Percentiles rank a stretch among this genome's conserved stretches.
phyloP scores from a whole-genome alignment of 2,329 filamentous ascomycete species.

The Escovopsis sp. region DNA sequence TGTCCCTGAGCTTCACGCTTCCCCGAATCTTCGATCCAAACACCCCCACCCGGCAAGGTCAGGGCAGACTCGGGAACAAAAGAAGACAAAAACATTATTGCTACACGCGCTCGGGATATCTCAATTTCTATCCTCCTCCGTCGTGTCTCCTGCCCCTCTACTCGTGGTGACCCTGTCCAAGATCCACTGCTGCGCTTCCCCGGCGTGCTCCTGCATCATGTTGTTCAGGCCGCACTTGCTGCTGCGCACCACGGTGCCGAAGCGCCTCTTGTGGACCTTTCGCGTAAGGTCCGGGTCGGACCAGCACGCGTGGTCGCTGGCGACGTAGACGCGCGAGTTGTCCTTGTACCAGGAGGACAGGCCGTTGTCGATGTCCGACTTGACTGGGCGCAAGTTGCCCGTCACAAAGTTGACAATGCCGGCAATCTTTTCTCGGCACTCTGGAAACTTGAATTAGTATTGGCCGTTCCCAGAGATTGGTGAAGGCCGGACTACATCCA shows the following conservation, averaged over 20 bases:
- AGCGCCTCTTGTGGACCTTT: slow-evolving; percentile 45
- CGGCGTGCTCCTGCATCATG: slow-evolving; percentile 42
- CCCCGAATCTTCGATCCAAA: too few species aligned
- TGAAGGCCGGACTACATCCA: background rate
- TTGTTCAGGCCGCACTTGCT: slow-evolving; percentile 31
- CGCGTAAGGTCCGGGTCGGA: slow-evolving; percentile 42
- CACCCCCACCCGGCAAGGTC: too few species aligned
- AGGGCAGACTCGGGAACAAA: too few species aligned
- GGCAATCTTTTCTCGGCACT: slow-evolving; percentile 52
- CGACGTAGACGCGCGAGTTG: slow-evolving; percentile 68
- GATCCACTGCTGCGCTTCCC: slow-evolving; percentile 39
- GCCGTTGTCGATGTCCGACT: slow-evolving; percentile 59
- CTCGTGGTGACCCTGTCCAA: slow-evolving; percentile 21
- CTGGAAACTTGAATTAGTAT: slow-evolving; percentile 16
- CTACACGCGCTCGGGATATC: background rate
- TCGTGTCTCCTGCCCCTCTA: slow-evolving; percentile 25
- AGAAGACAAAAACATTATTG: background rate
- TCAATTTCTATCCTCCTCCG: slow-evolving; percentile 28
- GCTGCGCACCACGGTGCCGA: slow-evolving; percentile 42
- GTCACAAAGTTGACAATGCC: slow-evolving; percentile 72
- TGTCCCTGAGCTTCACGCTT: too few species aligned
- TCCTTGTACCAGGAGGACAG: slow-evolving; percentile 72
- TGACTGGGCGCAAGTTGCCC: slow-evolving; percentile 61
- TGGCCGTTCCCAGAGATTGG: slow-evolving; percentile 1
- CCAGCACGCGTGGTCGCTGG: slow-evolving; percentile 64